phyloP scores from a whole-genome alignment of 331 rosid species.

The Phaseolus coccineus region DNA sequence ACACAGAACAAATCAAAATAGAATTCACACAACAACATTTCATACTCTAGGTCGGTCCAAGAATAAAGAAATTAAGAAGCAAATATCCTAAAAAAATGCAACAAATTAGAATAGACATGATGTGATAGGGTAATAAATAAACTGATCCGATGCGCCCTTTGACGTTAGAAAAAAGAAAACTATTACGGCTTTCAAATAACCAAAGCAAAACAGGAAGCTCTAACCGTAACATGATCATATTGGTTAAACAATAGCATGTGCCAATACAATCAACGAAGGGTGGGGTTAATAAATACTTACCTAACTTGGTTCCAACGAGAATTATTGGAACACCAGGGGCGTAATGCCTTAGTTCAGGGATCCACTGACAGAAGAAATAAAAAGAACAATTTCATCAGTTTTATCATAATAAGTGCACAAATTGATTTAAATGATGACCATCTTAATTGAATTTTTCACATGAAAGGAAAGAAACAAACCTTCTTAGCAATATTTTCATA shows the following conservation, averaged over 20 bases:
- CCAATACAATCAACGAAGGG: conserved; percentile 25
- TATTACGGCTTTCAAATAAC: conserved; percentile 9
- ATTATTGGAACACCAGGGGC: conserved; percentile 85
- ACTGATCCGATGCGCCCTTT: neutral
- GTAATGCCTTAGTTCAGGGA: conserved; percentile 76
- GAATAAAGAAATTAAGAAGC: neutral
- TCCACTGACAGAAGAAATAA: conserved; percentile 66
- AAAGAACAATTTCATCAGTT: conserved; percentile 39
- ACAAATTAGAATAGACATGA: neutral
- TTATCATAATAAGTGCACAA: neutral
- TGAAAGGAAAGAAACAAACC: conserved; percentile 40
- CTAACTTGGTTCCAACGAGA: conserved; percentile 78
- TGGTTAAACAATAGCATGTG: neutral
- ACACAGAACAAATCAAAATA: neutral
- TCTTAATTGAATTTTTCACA: neutral
- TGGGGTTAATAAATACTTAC: conserved; percentile 40
- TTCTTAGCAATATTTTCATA: conserved; percentile 58
- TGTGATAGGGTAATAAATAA: neutral
- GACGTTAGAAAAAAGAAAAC: neutral
- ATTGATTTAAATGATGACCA: neutral
- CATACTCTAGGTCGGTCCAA: neutral
- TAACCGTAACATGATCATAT: neutral
- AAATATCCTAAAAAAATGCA: neutral
- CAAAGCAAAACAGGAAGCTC: conserved; percentile 16
- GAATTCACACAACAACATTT: conserved; percentile 4